A percentile compares a stretch with the other conserved stretches of the same genome.
These are phyloP conservation scores for Ogataea parapolymorpha DNA, from an alignment of 805 yeast species.

Conservation along the genomic window DNA sequence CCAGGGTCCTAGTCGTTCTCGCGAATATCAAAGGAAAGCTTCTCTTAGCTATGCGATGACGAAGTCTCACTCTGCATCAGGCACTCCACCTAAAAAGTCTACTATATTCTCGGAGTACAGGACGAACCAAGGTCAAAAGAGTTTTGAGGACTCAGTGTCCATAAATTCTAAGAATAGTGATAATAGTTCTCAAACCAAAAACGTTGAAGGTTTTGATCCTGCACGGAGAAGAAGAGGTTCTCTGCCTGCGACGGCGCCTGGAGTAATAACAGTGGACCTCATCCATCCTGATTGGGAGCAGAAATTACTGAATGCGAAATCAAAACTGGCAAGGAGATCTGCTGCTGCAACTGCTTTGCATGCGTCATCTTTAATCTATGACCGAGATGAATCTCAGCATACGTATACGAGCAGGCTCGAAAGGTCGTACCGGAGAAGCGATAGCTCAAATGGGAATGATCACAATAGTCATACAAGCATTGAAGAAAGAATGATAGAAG, in stretches of 20 bases:
- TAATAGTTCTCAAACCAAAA: neutral
- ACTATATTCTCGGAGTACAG: conserved; percentile 8
- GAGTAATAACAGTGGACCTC: conserved; percentile 73
- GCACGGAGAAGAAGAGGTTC: conserved; percentile 45
- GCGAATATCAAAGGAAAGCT: conserved; percentile 13
- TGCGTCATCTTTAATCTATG: conserved; percentile 71
- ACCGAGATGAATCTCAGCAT: conserved; percentile 5
- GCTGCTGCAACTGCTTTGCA: conserved; percentile 95
- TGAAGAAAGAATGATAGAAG: conserved; percentile 79
- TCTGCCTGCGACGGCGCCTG: conserved; percentile 61
- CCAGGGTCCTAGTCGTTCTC: conserved; percentile 1
- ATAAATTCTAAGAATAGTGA: neutral
- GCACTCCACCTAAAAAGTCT: conserved; percentile 25
- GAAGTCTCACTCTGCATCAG: conserved; percentile 26
- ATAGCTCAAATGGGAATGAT: conserved; percentile 49
- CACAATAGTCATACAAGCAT: conserved; percentile 37
- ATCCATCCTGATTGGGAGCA: conserved; percentile 94
- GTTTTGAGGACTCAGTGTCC: conserved; percentile 2
- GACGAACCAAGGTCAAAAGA: neutral
- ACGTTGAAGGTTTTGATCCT: neutral
- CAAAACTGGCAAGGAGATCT: conserved; percentile 75
- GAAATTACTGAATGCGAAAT: conserved; percentile 66
- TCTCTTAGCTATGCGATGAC: conserved; percentile 28
- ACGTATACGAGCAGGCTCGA: neutral
- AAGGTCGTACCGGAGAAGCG: conserved; percentile 9